Evolutionary conservation across 176 grass and related monocot genomes (phyloP).

Genomic region (Miscanthus lutarioriparius): DNA sequence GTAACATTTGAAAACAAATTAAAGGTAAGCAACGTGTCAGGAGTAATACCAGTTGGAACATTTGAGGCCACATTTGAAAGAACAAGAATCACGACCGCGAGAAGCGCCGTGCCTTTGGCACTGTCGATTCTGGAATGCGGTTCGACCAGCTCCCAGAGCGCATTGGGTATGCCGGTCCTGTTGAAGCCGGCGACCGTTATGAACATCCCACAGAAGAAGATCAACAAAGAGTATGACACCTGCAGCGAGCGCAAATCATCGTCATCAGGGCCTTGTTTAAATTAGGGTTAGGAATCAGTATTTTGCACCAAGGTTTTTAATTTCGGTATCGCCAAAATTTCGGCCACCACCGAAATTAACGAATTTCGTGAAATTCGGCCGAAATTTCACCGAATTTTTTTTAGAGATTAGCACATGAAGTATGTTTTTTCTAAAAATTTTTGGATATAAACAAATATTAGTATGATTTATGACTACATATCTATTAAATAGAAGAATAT

Average conservation of each 20-base stretch:
- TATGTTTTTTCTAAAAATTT: too few species aligned
- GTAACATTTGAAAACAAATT: background rate
- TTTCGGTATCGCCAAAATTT: too few species aligned
- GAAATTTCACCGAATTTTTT: too few species aligned
- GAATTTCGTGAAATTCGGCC: too few species aligned
- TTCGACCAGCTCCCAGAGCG: slow-evolving; percentile 82
- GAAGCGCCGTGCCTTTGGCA: slow-evolving; percentile 56
- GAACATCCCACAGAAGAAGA: slow-evolving; percentile 99
- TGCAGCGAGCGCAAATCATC: slow-evolving; percentile 39
- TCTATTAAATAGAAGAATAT: too few species aligned
- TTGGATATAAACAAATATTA: too few species aligned
- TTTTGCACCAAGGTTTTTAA: too few species aligned
- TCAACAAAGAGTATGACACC: slow-evolving; percentile 92
- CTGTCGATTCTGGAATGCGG: slow-evolving; percentile 74
- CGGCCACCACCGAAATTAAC: too few species aligned
- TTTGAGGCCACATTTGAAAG: slow-evolving; percentile 98
- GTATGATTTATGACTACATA: too few species aligned
- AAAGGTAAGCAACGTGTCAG: background rate
- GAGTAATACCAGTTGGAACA: slow-evolving; percentile 77
- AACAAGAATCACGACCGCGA: slow-evolving; percentile 71
- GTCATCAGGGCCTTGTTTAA: background rate
- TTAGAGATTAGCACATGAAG: too few species aligned
- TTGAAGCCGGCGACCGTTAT: slow-evolving; percentile 97
- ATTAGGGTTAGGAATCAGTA: too few species aligned
- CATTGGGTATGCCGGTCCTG: slow-evolving; percentile 78